Base-by-base conservation (phyloP, 495 filamentous ascomycete genomes). In the Tuber microsphaerosporum region DNA sequence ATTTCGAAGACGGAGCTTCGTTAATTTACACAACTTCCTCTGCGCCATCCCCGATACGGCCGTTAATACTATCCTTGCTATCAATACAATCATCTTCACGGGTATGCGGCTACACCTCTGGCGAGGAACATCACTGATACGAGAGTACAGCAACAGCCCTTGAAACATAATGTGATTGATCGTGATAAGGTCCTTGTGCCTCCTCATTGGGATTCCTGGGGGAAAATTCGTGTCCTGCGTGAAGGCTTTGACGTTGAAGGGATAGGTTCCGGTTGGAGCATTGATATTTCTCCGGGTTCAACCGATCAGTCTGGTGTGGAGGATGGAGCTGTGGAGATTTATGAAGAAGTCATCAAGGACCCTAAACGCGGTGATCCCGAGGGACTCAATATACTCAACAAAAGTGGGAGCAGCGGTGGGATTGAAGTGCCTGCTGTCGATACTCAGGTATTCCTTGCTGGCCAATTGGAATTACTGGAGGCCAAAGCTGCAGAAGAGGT, bases 201-300 rank as follows among this genome's bases (percentile, higher is more conserved):
- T 6, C 91, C 93, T 17, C 97, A 97, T 83, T 98, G 96, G 96
- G 95, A 99, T 84, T 97, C 94, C 0, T 97, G 94, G 93, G 94
- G 93, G 42, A 99, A 98, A 84, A 97, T 99, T 75, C 88, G 94
- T 34, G 92, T 97, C 61, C 86, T 98, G 26, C 87, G 92, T n/a
- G 96, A 97, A 85, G 92, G 91, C 20, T 98, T 97, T 81, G 93
- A 97, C 76, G 92, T 96, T 69, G 95, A 99, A 85, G 88, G 88
- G 8, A 89, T 94, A 45, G 94, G 92, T 80, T 89, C 88, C 70
- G 92, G 90, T 26, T 97, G 94, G 94, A 89, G 89, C 26, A 87
- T 91, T 70, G 94, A 97, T 79, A 85, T 73, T 83, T 86, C 83
- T 46, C 82, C 85, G 14, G 84, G 86, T 20, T 37, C 31, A 22